Conservation (phyloP, 2,329 filamentous ascomycete genomes). For the Fusarium sp. region DNA sequence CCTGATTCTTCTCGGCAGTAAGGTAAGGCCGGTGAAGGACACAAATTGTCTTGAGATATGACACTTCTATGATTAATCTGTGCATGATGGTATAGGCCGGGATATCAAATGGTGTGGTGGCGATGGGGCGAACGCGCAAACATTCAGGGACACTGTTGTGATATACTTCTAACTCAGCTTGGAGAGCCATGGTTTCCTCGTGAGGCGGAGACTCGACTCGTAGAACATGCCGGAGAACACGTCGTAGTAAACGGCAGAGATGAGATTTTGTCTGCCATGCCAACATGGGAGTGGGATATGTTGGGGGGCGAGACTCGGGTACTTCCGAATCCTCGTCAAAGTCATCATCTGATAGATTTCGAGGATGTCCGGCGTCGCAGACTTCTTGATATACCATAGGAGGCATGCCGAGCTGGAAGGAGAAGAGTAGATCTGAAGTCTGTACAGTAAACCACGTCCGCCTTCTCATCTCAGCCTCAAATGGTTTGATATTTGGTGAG, state of each 20-base stretch:
- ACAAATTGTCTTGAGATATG: conserved; percentile 59
- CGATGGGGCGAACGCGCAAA: conserved; percentile 54
- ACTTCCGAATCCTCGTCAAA: conserved; percentile 59
- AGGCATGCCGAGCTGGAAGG: conserved; percentile 63
- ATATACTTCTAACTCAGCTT: conserved; percentile 53
- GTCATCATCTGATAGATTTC: conserved; percentile 60
- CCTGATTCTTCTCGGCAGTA: conserved; percentile 50
- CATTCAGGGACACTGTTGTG: conserved; percentile 50
- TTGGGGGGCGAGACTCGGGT: conserved; percentile 53
- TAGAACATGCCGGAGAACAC: conserved; percentile 54
- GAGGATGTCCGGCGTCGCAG: conserved; percentile 57
- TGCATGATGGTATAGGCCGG: conserved; percentile 58
- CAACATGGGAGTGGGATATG: conserved; percentile 55
- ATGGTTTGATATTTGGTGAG: conserved; percentile 53
- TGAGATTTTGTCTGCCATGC: conserved; percentile 55
- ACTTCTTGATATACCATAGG: conserved; percentile 58
- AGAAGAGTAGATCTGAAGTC: conserved; percentile 58
- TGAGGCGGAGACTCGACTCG: conserved; percentile 51
- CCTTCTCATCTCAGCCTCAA: conserved; percentile 62
- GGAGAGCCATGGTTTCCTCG: conserved; percentile 46
- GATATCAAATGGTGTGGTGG: conserved; percentile 54
- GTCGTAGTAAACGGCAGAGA: conserved; percentile 55
- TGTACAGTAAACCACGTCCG: conserved; percentile 59
- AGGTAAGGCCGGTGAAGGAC: conserved; percentile 61
- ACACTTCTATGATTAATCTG: conserved; percentile 58